Evolutionary conservation across 2,329 filamentous ascomycete genomes (phyloP), one percentile per base, ranked within the genome.

Genomic region (Dissoconium aciculare): DNA sequence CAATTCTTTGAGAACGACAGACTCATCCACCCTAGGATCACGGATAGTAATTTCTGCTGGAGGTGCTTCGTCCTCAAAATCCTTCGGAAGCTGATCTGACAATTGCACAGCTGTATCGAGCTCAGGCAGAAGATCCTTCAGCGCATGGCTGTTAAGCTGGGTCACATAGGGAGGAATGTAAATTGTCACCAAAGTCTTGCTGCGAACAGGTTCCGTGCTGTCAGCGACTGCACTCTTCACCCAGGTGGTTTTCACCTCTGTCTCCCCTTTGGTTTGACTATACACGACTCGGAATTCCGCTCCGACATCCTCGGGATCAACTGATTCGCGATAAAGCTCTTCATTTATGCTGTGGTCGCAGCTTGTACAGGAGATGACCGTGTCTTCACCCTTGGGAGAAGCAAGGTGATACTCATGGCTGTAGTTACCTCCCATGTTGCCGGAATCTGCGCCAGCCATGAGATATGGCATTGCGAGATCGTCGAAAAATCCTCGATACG

Each of bases 381-480:
- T 75, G 47, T 98, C 89, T 52, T 95, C 89, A 5, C 89, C 89
- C 29, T 78, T 74, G 0, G 68, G 51, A 16, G 76, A 82, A 2
- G 78, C 68, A 30, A 93, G 76, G 51, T 94, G 89, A 51, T 91
- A 98, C 49, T 98, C 89, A 52, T 98, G 89, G 53, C 85, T 95
- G 21, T 93, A 58, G 42, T 76, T 78, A 9, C 89, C 89, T 17
- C 89, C 89, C 71, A 98, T 98, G 42, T 83, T 81, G n/a, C 89
- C 89, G 1, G 87, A 94, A 52, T 85, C 85, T 5, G 89, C 89
- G 44, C 82, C 74, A 2, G 87, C 87, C 12, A 91, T 75, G 1
- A 92, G 55, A 42, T 89, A 82, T 0, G 83, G 83, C 10, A 98
- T 54, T 42, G 77, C 83, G 17, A 98, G 62, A 35, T 91, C 81